phyloP scores from a whole-genome alignment of 306 rosid species.

The Quercus bicolor region DNA sequence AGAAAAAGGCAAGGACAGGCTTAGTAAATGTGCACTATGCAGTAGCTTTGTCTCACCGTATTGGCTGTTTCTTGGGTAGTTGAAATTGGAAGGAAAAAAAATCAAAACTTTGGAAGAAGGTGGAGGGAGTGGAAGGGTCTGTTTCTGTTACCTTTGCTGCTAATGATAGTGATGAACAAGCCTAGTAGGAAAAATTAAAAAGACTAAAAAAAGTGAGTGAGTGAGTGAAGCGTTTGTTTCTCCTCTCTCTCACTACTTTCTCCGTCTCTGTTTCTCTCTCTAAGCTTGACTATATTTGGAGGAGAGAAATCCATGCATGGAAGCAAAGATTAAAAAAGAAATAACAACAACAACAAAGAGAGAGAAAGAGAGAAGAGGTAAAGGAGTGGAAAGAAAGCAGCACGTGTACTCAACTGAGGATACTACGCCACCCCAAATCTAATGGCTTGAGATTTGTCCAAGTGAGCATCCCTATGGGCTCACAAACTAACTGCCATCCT shows the following conservation, averaged over 20 bases:
- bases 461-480: slow-evolving; percentile 31
- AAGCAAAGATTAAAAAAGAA: slow-evolving; percentile 53
- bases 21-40: slow-evolving; percentile 27
- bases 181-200: slow-evolving; percentile 21
- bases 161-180: slow-evolving; percentile 52
- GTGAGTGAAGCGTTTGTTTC: slow-evolving; percentile 53
- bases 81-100: slow-evolving; percentile 28
- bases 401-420: slow-evolving; percentile 89
- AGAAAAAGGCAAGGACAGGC: not conserved
- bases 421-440: slow-evolving; percentile 57
- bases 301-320: slow-evolving; percentile 99
- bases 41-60: slow-evolving; percentile 15
- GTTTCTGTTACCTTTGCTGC: slow-evolving; percentile 38
- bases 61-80: slow-evolving; percentile 36
- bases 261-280: not conserved
- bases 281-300: slow-evolving; percentile 60
- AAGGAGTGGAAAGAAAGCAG: slow-evolving; percentile 37
- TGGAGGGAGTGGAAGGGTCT: slow-evolving; percentile 6
- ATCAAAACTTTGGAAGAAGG: slow-evolving; percentile 10
- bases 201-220: slow-evolving; percentile 22
- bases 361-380: slow-evolving; percentile 19
- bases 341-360: no score
- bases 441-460: slow-evolving; percentile 40
- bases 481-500: slow-evolving; percentile 48
- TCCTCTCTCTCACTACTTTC: slow-evolving; percentile 26